Evolutionary conservation across 2,329 filamentous ascomycete genomes (phyloP), one percentile per base, ranked within the genome.

Genomic region (Ceratocystis destructans): DNA sequence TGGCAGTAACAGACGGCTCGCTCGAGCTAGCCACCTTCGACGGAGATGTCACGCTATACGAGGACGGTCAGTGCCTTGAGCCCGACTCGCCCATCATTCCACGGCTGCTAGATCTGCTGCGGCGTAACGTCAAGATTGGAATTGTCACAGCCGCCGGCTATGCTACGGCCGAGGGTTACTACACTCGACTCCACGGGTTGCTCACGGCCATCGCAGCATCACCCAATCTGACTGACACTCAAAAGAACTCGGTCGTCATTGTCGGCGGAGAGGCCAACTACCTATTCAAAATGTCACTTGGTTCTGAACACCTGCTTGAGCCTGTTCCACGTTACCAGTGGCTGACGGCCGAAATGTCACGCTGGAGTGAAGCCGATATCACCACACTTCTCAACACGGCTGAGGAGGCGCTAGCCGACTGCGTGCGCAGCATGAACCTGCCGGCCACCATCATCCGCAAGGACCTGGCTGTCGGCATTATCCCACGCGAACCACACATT

Each of bases 61-160:
- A 91, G 67, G 89, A 99, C 72, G 94, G 94, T 12, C 82, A 90
- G 71, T 89, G 85, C 69, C 80, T 99, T 7, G 85, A 87, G 65
- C 79, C 86, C 0, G 80, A 83, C 17, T 96, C 89, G 73, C 88
- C 90, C 0, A 85, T 96, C 17, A 91, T 97, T 64, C 78, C 82
- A 1, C 78, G 81, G 33, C 79, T 87, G 46, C 74, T 87, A 20
- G 85, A 86, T 69, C 84, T 99, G 17, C 83, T 99, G 71, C 81
- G 80, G 61, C 86, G 86, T 70, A 87, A 88, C 68, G 89, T 93
- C 70, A 88, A 88, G 70, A 87, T 99, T 70, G 94, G 61, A 63
- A 97, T 99, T 72, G 94, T 99, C 64, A 99, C 94, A 0, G 94
- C 94, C 0, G 94, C 94, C 1, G 94, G 94, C 20, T 99, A 99